A percentile compares a stretch with the other conserved stretches of the same genome.
Conservation (phyloP, 352 stramenopile species). For the Pythium utonaiense region DNA sequence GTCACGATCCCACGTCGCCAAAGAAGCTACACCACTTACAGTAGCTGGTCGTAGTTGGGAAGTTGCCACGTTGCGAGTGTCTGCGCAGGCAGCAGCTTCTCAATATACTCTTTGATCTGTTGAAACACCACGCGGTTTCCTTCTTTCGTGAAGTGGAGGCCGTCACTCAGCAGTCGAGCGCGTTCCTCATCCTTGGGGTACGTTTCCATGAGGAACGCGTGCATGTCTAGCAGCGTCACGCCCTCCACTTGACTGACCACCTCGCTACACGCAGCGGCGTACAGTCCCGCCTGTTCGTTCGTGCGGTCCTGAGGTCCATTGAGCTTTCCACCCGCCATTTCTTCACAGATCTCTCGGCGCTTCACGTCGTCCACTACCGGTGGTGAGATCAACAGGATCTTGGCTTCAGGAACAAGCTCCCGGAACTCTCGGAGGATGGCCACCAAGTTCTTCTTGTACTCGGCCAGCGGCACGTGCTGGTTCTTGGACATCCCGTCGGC, state of each 20-base stretch:
- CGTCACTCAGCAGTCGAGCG: constrained; percentile 13
- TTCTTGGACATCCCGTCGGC: constrained; percentile 23
- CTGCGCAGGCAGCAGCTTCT: neutral
- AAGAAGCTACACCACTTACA: too few relatives aligned
- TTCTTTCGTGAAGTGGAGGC: constrained; percentile 18
- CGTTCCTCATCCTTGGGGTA: constrained; percentile 7
- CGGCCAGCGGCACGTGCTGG: constrained; percentile 47
- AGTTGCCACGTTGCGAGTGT: constrained; percentile 12
- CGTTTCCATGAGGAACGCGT: constrained; percentile 12
- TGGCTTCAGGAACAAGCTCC: constrained; percentile 17
- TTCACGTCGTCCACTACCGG: constrained; percentile 41
- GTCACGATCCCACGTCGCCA: too few relatives aligned
- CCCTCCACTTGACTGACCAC: constrained; percentile 2
- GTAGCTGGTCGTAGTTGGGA: constrained; percentile 17
- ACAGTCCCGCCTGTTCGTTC: constrained; percentile 10
- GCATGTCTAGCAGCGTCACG: constrained; percentile 17
- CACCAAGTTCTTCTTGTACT: constrained; percentile 45
- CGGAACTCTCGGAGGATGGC: constrained; percentile 29
- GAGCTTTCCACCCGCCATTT: neutral
- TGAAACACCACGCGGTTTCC: constrained; percentile 22
- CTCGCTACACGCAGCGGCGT: constrained; percentile 8
- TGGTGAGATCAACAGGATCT: constrained; percentile 55
- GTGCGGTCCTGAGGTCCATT: constrained; percentile 14
- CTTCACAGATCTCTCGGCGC: neutral
- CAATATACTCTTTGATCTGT: constrained; percentile 6